Percentiles rank a stretch among this genome's conserved stretches.
Evolutionary conservation across 2,329 filamentous ascomycete species (phyloP).

Genomic region (Fusarium cicatricum): DNA sequence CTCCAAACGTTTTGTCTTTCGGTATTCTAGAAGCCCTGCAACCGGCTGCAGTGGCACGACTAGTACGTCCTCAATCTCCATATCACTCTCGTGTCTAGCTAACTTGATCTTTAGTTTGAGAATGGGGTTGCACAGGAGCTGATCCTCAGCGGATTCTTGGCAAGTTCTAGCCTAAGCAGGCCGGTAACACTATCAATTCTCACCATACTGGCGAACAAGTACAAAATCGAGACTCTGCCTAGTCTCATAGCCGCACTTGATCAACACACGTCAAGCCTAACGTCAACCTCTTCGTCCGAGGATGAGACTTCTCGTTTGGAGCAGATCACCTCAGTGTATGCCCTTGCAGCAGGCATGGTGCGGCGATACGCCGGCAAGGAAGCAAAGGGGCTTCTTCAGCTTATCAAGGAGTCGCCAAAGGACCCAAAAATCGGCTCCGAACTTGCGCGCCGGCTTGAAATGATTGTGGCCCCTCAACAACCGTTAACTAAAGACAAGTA

Average conservation of each 20-base stretch:
- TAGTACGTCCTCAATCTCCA: slow-evolving; percentile 42
- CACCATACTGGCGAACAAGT: slow-evolving; percentile 56
- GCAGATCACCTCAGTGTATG: slow-evolving; percentile 46
- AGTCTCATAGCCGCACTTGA: slow-evolving; percentile 42
- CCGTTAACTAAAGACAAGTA: slow-evolving; percentile 53
- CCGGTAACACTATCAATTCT: slow-evolving; percentile 49
- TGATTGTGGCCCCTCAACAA: slow-evolving; percentile 52
- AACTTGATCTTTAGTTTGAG: slow-evolving; percentile 45
- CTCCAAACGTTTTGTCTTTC: slow-evolving; percentile 49
- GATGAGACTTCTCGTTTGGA: slow-evolving; percentile 31
- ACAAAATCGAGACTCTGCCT: slow-evolving; percentile 47
- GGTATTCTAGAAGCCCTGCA: slow-evolving; percentile 50
- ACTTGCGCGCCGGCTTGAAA: slow-evolving; percentile 54
- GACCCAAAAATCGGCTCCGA: slow-evolving; percentile 47
- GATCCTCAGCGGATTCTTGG: slow-evolving; percentile 41
- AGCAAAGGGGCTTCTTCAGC: slow-evolving; percentile 45
- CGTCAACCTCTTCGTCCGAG: slow-evolving; percentile 22
- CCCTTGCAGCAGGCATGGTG: slow-evolving; percentile 50
- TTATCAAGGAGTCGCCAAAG: slow-evolving; percentile 48
- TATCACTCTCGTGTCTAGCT: slow-evolving; percentile 12
- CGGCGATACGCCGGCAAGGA: slow-evolving; percentile 50
- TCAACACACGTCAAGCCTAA: slow-evolving; percentile 31
- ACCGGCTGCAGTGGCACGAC: slow-evolving; percentile 44
- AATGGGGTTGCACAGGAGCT: slow-evolving; percentile 48
- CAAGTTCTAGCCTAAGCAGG: slow-evolving; percentile 28